Percentiles rank a stretch among this genome's conserved stretches.
These are phyloP conservation scores for Phenoliferia sp. DNA, from an alignment of 1,284 basidiomycete species.

Conservation along the genomic window DNA sequence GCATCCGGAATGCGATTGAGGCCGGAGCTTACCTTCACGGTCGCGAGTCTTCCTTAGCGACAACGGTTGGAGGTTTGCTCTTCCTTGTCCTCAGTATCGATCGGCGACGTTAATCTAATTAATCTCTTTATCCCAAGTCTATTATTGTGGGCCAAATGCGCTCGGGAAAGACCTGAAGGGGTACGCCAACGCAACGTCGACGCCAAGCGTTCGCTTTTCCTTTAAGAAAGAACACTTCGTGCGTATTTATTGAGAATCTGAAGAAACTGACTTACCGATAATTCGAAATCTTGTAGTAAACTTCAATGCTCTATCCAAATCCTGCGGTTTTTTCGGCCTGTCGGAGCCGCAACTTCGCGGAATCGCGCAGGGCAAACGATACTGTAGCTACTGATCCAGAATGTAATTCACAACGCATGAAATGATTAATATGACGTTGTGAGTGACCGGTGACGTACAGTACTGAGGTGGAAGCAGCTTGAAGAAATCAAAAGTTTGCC, in stretches of 20 bases:
- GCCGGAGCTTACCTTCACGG: constrained; percentile 71
- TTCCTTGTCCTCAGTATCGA: neutral
- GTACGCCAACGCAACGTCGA: neutral
- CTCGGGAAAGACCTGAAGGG: constrained; percentile 17
- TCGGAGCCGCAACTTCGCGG: too few species aligned
- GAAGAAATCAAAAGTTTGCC: too few species aligned
- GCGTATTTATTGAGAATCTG: neutral
- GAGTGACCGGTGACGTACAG: too few species aligned
- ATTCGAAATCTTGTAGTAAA: too few species aligned
- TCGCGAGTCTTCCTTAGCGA: constrained; percentile 66
- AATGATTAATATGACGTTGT: too few species aligned
- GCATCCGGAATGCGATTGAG: constrained; percentile 68
- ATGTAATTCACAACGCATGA: too few species aligned
- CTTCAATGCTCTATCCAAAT: too few species aligned
- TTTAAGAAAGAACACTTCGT: constrained; percentile 29
- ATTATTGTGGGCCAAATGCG: constrained; percentile 21
- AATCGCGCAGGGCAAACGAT: too few species aligned
- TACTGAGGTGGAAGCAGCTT: too few species aligned
- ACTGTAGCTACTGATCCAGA: too few species aligned
- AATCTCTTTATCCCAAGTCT: constrained; percentile 12
- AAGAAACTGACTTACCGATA: too few species aligned
- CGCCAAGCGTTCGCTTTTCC: constrained; percentile 8
- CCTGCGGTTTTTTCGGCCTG: too few species aligned
- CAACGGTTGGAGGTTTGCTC: constrained; percentile 53
- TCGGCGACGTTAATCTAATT: neutral